A percentile compares a stretch with the other conserved stretches of the same genome.
These are phyloP conservation scores for Hymenoscyphus scutula DNA, from an alignment of 2,329 filamentous ascomycete genomes.

Conservation along the genomic window DNA sequence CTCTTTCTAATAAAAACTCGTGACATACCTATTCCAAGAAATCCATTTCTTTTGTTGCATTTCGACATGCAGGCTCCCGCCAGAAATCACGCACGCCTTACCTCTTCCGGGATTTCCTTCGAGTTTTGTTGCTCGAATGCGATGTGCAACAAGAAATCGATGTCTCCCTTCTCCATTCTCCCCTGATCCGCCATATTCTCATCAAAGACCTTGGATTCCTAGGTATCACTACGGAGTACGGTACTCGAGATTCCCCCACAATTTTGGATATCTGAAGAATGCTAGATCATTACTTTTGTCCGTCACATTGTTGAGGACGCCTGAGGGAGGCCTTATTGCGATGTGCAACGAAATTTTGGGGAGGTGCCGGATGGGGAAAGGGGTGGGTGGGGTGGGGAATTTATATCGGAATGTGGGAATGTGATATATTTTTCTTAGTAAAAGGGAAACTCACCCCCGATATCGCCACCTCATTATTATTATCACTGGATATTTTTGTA, in stretches of 20 bases:
- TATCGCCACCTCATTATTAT: no score
- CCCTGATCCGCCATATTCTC: not conserved
- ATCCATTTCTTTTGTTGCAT: not conserved
- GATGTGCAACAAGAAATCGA: conserved; percentile 1
- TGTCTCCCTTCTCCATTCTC: not conserved
- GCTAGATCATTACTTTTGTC: not conserved
- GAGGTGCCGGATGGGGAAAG: not conserved
- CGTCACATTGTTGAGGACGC: not conserved
- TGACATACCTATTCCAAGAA: not conserved
- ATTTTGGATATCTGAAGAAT: not conserved
- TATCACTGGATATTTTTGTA: not conserved
- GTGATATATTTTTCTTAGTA: not conserved
- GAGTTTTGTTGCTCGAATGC: not conserved
- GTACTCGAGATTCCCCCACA: no score
- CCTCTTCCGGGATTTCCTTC: not conserved
- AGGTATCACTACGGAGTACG: no score
- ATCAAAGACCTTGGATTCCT: not conserved
- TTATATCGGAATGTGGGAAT: not conserved
- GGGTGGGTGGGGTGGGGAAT: no score
- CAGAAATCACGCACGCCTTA: not conserved
- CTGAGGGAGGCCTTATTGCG: conserved; percentile 1
- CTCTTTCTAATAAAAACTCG: no score
- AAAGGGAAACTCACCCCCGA: not conserved
- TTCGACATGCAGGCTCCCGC: not conserved
- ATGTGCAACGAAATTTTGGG: not conserved